These are phyloP conservation scores for Clarireedia hainanense DNA, from an alignment of 2,329 filamentous ascomycete species.

Conservation along the genomic window DNA sequence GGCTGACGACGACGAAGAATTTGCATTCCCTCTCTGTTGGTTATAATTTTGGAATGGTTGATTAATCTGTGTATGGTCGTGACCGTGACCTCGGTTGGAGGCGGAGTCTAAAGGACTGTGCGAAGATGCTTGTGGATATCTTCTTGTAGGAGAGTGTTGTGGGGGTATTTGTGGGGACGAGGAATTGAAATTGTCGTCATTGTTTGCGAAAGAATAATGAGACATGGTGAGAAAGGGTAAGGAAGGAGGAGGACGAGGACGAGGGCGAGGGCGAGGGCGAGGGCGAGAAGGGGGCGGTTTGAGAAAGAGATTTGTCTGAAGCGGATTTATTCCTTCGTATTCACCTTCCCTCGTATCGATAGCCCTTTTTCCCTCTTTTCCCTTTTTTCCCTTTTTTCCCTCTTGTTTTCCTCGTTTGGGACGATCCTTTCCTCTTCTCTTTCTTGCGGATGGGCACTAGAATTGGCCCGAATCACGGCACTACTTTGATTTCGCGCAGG, in stretches of 20 bases:
- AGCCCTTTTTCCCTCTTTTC: not conserved
- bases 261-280: not conserved
- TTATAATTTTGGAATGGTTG: constrained; percentile 1
- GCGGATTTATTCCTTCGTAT: not conserved
- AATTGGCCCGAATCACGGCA: no score
- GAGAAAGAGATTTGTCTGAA: not conserved
- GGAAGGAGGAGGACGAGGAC: not conserved
- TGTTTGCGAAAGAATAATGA: not conserved
- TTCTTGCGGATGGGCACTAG: not conserved
- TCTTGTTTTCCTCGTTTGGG: not conserved
- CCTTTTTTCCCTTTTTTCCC: not conserved
- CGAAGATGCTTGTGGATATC: not conserved
- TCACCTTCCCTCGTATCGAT: not conserved
- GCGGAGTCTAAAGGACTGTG: not conserved
- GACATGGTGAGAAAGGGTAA: not conserved
- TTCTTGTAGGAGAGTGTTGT: not conserved
- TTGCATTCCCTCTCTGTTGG: constrained; percentile 8
- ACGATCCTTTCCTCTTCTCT: not conserved
- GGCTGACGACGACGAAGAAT: constrained; percentile 4
- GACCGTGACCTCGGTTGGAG: not conserved
- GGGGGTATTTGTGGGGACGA: not conserved
- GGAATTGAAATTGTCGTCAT: not conserved
- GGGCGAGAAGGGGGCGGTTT: no score
- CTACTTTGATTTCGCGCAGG: not conserved
- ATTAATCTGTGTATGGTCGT: not conserved